phyloP scores from a whole-genome alignment of 2,329 filamentous ascomycete genomes.

The Colletotrichum acutatum region DNA sequence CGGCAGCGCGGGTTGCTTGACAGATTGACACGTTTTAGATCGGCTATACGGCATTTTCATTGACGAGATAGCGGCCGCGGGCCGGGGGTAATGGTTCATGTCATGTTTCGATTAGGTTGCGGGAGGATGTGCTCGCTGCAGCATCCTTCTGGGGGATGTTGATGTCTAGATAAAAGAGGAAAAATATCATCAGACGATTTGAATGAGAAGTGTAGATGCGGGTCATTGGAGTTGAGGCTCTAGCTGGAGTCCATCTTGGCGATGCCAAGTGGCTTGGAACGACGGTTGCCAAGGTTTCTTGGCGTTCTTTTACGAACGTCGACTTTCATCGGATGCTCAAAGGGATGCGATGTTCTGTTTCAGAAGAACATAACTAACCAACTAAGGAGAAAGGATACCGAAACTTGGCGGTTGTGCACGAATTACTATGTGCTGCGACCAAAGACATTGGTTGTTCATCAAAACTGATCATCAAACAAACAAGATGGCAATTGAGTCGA shows the following conservation, averaged over 20 bases:
- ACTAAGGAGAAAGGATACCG: not conserved
- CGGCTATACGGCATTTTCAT: slow-evolving; percentile 1
- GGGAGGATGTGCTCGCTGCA: slow-evolving; percentile 1
- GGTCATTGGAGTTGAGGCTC: slow-evolving; percentile 31
- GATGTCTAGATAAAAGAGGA: not conserved
- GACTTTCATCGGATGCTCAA: not conserved
- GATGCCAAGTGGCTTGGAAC: slow-evolving; percentile 22
- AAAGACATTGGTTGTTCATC: not conserved
- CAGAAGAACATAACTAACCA: not conserved
- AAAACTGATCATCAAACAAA: not conserved
- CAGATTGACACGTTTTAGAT: not conserved
- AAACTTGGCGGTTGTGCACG: not conserved
- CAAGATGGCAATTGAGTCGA: not conserved
- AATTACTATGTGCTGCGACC: not conserved
- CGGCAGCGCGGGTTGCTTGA: not conserved
- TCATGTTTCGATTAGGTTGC: slow-evolving; percentile 2
- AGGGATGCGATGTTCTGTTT: not conserved
- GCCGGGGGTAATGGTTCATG: not conserved
- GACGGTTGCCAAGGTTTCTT: slow-evolving; percentile 19
- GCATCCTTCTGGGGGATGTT: not conserved
- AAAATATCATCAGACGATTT: not conserved
- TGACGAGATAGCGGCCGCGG: not conserved
- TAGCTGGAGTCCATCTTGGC: slow-evolving; percentile 13
- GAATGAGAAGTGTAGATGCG: not conserved
- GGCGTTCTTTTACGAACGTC: slow-evolving; percentile 20